Base-by-base conservation (phyloP, 768 basidiomycete genomes). In the Lactifluus subvellereus region DNA sequence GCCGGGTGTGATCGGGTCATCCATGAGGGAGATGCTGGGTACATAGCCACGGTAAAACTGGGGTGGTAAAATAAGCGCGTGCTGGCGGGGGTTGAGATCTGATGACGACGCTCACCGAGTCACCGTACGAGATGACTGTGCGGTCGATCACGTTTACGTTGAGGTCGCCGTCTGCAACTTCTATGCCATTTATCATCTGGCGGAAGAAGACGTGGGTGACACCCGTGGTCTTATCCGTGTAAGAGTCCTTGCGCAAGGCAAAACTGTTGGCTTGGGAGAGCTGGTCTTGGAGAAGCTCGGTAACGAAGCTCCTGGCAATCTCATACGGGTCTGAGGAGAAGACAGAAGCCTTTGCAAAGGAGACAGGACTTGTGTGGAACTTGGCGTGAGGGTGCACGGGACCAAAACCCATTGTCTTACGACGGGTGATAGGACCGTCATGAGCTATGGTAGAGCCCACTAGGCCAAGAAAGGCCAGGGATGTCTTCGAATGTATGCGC, bases 371-470 rank as follows among this genome's bases (percentile, higher is more conserved):
- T 7, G 84, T 76, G 59, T 77, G 73, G 75, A 86, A 91, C 52
- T 82, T 82, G 6, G 88, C 87, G 68, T 92, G 87, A 4, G 85
- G 82, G 65, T 87, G 87, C 18, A 80, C 76, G 6, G 94, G 93
- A 1, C 95, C 95, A 72, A 96, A 97, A 27, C 87, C 86, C 59
- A 98, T 82, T 0, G 95, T 84, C 87, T 98, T 97, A 70, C 95
- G 85, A 57, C 75, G 75, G 9, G 74, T 71, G 16, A 77, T 70
- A n/a, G 62, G 61, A 38, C 54, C 63, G 5, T 53, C 42, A 54
- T 67, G 64, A 11, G 69, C 69, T 1, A 63, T 8, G 1, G 61
- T 22, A 20, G 49, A 58, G 59, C 63, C 62, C n/a, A 69, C 51
- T 14, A 70, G 69, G 64, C 65, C 65, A 4, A 70, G 45, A 30